These are phyloP conservation scores for Trametes meyenii DNA, from an alignment of 768 basidiomycete species.

Conservation along the genomic window DNA sequence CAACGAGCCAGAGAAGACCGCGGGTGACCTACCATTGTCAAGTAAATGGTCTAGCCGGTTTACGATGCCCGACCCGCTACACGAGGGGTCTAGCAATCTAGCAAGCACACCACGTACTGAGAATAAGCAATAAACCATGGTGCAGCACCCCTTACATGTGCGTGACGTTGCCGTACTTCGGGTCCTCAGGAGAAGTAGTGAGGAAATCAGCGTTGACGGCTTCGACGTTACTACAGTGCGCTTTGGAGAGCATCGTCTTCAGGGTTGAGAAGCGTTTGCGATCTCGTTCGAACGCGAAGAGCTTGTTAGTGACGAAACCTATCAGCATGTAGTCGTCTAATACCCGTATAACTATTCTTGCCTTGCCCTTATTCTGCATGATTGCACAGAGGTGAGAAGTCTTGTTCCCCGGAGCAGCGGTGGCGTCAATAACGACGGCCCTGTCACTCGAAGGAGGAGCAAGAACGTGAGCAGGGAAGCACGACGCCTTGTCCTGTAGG, in stretches of 20 bases:
- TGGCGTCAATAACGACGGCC: slow-evolving; percentile 83
- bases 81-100: slow-evolving; percentile 94
- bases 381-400: slow-evolving; percentile 91
- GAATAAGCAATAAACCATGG: background rate
- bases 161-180: slow-evolving; percentile 65
- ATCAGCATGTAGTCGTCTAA: background rate
- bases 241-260: slow-evolving; percentile 81
- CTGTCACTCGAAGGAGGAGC: slow-evolving; percentile 60
- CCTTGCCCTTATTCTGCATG: slow-evolving; percentile 82
- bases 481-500: slow-evolving; percentile 97
- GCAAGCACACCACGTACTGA: background rate
- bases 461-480: slow-evolving; percentile 91
- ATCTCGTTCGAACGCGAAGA: slow-evolving; percentile 91
- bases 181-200: slow-evolving; percentile 66
- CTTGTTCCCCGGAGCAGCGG: slow-evolving; percentile 97
- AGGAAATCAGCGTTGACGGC: slow-evolving; percentile 85
- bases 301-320: slow-evolving; percentile 44
- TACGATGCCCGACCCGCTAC: slow-evolving; percentile 92
- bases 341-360: slow-evolving; percentile 37
- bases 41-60: slow-evolving; percentile 86
- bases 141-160: slow-evolving; percentile 74
- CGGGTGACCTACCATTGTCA: slow-evolving; percentile 57
- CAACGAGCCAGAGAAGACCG: background rate
- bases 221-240: slow-evolving; percentile 79
- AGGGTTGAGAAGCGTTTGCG: slow-evolving; percentile 80